Evolutionary conservation across 257 asterid species (phyloP).

Genomic region (Euphrasia confusa): DNA sequence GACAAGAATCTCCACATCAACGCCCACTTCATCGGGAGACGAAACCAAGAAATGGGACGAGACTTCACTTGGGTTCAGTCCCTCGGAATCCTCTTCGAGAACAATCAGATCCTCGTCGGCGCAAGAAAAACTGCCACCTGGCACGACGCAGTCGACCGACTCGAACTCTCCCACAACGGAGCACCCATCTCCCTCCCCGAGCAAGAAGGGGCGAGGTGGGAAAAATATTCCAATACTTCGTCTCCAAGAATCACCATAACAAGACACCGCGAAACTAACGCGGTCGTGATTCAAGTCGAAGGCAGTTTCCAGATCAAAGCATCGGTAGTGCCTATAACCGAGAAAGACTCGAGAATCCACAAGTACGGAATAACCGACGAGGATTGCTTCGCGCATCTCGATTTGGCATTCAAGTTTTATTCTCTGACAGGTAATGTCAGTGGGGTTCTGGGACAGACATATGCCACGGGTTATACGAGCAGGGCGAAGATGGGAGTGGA

Average conservation of each 20-base stretch:
- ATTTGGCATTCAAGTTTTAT: constrained; percentile 59
- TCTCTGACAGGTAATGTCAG: too few relatives aligned
- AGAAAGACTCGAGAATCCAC: constrained; percentile 55
- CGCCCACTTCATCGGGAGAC: constrained; percentile 72
- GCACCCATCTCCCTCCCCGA: constrained; percentile 31
- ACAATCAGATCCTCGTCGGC: constrained; percentile 48
- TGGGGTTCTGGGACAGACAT: too few relatives aligned
- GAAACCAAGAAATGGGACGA: constrained; percentile 61
- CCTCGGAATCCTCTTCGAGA: constrained; percentile 64
- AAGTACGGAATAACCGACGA: constrained; percentile 61
- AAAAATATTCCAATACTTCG: constrained; percentile 2
- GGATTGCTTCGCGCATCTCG: constrained; percentile 82
- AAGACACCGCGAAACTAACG: too few relatives aligned
- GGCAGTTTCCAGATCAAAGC: too few relatives aligned
- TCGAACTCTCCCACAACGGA: constrained; percentile 49
- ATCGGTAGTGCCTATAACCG: too few relatives aligned
- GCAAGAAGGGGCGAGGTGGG: constrained; percentile 49
- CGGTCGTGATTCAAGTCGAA: too few relatives aligned
- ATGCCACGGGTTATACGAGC: too few relatives aligned
- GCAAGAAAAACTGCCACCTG: constrained; percentile 59
- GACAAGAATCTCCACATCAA: constrained; percentile 57
- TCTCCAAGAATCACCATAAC: constrained; percentile 13
- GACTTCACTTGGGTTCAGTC: constrained; percentile 93
- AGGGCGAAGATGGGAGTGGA: too few relatives aligned
- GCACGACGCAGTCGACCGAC: constrained; percentile 50